A percentile compares a stretch with the other conserved stretches of the same genome.
Evolutionary conservation across 306 rosid species (phyloP).

Genomic region (Cicer cuneatum): DNA sequence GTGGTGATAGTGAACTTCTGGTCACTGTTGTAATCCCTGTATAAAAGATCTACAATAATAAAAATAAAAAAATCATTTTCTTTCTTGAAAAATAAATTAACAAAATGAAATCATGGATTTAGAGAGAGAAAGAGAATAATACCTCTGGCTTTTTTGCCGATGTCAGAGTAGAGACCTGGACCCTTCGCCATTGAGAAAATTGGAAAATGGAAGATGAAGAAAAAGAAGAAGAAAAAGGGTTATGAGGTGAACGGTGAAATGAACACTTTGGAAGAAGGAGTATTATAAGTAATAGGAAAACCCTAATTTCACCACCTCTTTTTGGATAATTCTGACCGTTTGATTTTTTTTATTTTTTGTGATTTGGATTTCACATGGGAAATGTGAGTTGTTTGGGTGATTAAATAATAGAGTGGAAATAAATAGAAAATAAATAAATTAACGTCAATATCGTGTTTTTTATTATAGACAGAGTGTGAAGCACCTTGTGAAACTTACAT

Average conservation of each 20-base stretch:
- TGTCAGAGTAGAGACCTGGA: conserved; percentile 93
- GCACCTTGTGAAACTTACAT: too few relatives aligned
- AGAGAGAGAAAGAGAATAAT: conserved; percentile 15
- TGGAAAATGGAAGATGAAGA: conserved; percentile 21
- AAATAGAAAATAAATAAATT: neutral
- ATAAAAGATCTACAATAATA: conserved; percentile 64
- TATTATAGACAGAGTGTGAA: too few relatives aligned
- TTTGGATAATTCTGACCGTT: conserved; percentile 31
- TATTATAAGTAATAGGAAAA: conserved; percentile 39
- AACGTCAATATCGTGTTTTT: too few relatives aligned
- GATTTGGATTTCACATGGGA: neutral
- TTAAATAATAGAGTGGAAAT: neutral
- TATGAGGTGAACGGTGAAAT: conserved; percentile 28
- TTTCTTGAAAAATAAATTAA: neutral
- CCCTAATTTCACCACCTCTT: conserved; percentile 49
- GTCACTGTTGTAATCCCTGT: conserved; percentile 85
- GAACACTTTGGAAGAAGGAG: neutral
- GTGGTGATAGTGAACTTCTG: conserved; percentile 88
- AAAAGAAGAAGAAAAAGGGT: conserved; percentile 1
- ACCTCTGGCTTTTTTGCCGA: conserved; percentile 94
- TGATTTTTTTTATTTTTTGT: conserved; percentile 1
- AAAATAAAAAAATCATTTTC: neutral
- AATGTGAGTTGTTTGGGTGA: neutral
- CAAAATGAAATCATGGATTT: neutral
- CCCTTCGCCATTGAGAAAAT: conserved; percentile 73